Conservation (phyloP, 257 asterid species). For the Schizonepeta tenuifolia region DNA sequence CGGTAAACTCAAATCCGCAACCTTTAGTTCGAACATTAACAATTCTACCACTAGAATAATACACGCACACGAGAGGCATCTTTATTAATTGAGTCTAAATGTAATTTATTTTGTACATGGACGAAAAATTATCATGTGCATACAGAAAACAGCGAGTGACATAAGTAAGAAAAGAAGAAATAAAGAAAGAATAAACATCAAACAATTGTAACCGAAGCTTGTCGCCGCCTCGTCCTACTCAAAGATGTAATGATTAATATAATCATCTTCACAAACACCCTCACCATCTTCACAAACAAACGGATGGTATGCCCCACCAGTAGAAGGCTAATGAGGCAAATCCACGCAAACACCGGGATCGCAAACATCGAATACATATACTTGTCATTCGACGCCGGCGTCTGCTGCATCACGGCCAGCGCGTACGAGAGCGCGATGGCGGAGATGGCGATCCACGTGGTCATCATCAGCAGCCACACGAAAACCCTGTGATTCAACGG, state of each 20-base stretch:
- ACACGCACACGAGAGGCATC: too few relatives aligned
- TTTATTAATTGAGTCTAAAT: too few relatives aligned
- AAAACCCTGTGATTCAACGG: constrained; percentile 28
- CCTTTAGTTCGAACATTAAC: too few relatives aligned
- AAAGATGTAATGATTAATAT: not conserved
- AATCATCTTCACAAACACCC: not conserved
- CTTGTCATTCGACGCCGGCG: constrained; percentile 5
- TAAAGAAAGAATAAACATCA: not conserved
- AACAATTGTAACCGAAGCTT: not conserved
- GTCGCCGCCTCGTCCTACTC: not conserved
- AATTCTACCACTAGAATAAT: too few relatives aligned
- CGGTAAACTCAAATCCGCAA: too few relatives aligned
- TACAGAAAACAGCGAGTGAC: too few relatives aligned
- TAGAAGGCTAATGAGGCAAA: constrained; percentile 34
- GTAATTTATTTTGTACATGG: too few relatives aligned
- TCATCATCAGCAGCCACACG: constrained; percentile 35
- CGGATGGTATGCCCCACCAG: constrained; percentile 41
- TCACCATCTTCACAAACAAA: constrained; percentile 16
- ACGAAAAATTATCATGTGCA: too few relatives aligned
- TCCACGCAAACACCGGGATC: constrained; percentile 36
- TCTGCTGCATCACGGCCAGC: not conserved
- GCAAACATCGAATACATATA: constrained; percentile 15
- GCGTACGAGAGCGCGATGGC: constrained; percentile 35
- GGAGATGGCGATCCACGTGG: constrained; percentile 41
- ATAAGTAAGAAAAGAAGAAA: too few relatives aligned